Base-by-base conservation (phyloP, 169 alveolate genomes). In the Cryptosporidium tyzzeri region DNA sequence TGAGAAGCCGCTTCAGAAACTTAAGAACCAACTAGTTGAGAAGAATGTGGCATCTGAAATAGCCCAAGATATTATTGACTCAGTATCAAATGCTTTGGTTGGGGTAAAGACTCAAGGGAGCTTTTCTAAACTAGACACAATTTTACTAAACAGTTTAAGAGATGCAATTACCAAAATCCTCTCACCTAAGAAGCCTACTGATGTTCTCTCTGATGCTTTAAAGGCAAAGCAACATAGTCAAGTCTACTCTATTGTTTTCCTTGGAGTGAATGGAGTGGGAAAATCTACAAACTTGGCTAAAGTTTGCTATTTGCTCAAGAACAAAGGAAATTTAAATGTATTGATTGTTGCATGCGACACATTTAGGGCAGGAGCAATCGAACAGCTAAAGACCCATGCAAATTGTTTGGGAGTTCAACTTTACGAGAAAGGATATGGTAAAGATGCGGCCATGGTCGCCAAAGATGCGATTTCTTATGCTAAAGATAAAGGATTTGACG, bases 211-310 rank as follows among this genome's bases (percentile, higher is more conserved):
- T 67, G 97, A 96, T 55, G 98, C 98, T 33, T 92, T 94, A 84
- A 96, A 96, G 44, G 96, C 98, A 4, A 97, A 96, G 73, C 93
- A 96, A 62, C 93, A 93, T 39, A 97, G 98, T 3, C 94, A 96
- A 85, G 96, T 97, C 21, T 97, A 97, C 86, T 95, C 98, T 2
- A 94, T 97, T 33, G 98, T 95, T 23, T 96, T 97, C 70, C 94
- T 97, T 53, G 99, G 99, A 7, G 99, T 98, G 18, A 99, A 99
- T 91, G 99, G 99, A 4, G 99, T 99, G 1, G 99, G 99, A 33
- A 99, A 99, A 94, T 97, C 99, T 29, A 99, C 99, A 16, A 97
- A 97, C 87, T 93, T 99, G 41, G 99, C 99, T 35, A 99, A 99
- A 92, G 98, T 97, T 41, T 98, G 98, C 33, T 98, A 97, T 93